These are phyloP conservation scores for Sugiyamaella paludigena DNA, from an alignment of 1,139 yeast genomes.

Conservation along the genomic window DNA sequence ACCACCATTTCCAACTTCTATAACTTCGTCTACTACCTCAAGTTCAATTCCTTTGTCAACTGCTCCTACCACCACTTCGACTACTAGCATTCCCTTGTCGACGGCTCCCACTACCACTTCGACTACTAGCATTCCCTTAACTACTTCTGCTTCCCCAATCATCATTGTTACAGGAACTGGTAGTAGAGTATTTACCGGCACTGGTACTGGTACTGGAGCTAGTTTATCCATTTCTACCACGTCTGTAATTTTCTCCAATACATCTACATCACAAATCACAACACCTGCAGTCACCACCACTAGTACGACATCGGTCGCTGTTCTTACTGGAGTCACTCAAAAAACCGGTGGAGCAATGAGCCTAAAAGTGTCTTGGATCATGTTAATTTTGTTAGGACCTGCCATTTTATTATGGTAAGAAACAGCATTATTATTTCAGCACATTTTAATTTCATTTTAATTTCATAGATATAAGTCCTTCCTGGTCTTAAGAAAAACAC, in stretches of 20 bases:
- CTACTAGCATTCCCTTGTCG: conserved; percentile 11
- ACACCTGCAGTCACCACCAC: conserved; percentile 7
- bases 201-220: not conserved
- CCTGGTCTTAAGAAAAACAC: not conserved
- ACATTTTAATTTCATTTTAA: not conserved
- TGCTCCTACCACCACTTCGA: conserved; percentile 1
- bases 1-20: conserved; percentile 1
- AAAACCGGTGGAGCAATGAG: not conserved
- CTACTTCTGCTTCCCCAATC: not conserved
- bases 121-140: not conserved
- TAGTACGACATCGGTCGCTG: not conserved
- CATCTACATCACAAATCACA: conserved; percentile 9
- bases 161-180: not conserved
- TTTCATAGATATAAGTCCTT: not conserved
- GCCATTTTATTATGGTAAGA: too few relatives aligned
- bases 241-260: conserved; percentile 1
- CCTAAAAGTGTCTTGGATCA: too few relatives aligned
- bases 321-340: not conserved
- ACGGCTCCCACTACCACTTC: conserved; percentile 6
- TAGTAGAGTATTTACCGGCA: not conserved
- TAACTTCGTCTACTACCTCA: conserved; percentile 10
- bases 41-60: conserved; percentile 6
- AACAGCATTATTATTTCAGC: not conserved
- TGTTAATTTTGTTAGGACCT: too few relatives aligned
- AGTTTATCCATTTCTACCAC: not conserved